Evolutionary conservation across 441 rosid species (phyloP), one percentile per base, ranked within the genome.

Genomic region (Kokia cookei): DNA sequence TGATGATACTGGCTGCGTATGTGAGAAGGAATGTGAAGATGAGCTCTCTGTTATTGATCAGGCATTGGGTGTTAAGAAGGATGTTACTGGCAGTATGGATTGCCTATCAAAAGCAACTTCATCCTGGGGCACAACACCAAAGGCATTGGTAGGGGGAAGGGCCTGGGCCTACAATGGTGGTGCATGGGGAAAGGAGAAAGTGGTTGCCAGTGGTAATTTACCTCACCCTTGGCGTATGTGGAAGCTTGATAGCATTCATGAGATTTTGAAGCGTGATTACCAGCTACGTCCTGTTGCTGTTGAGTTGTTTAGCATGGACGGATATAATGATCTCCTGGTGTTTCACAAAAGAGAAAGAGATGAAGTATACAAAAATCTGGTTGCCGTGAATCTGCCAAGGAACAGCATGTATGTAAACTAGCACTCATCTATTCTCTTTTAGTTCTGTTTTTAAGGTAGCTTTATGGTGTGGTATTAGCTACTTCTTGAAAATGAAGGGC

Each of bases 81-180:
- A 95, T 87, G 85, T 68, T 65, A 85, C 85, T 72, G 80, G 94
- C 71, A 85, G 90, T 81, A 45, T 74, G 80, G 99, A 97, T 75
- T 93, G 90, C 84, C 99, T 84, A 77, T 92, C 99, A 60, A 95
- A 90, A 84, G 91, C 99, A 71, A 86, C 91, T 79, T 87, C 94
- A 37, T 95, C 97, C 50, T 86, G 93, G 96, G 82, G 79, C 79
- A 66, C 92, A 72, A 72, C 85, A 47, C 83, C 82, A 35, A 93
- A 91, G 85, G 75, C 93, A 54, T 89, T 80, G 79, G 83, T 80
- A 75, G 99, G 99, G 75, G 99, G 98, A 72, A 89, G 97, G 84
- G 99, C 99, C 45, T 97, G 99, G 99, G 99, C 99, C 77, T 97
- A 92, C 73, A 87, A 85, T 90, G 99, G 99, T 74, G 99, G 99